These are phyloP conservation scores for Phialophora chinensis DNA, from an alignment of 2,329 filamentous ascomycete species.

Conservation along the genomic window DNA sequence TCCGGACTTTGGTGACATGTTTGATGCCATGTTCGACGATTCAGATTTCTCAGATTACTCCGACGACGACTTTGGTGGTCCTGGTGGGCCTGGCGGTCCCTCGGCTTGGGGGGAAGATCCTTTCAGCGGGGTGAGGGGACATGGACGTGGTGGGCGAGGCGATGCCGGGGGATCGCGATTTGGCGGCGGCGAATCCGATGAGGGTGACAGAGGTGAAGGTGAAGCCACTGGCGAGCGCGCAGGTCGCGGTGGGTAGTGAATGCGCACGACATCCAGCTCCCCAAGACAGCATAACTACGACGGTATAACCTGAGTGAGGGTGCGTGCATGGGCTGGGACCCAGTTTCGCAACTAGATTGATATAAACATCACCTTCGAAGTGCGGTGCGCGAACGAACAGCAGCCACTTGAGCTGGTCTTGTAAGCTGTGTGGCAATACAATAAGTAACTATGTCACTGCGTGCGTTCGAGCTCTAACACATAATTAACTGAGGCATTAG, in stretches of 20 bases:
- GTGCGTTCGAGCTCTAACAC: no score
- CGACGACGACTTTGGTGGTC: neutral
- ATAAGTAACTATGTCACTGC: no score
- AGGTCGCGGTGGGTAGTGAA: no score
- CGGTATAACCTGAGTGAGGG: neutral
- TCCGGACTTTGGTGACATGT: neutral
- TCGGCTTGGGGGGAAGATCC: neutral
- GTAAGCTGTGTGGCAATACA: no score
- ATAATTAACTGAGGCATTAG: no score
- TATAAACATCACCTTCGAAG: no score
- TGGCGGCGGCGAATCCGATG: neutral
- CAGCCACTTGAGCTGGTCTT: no score
- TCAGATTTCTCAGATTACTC: neutral
- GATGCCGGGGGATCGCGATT: neutral
- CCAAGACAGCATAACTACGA: no score
- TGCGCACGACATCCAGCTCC: neutral
- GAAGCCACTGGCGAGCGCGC: neutral
- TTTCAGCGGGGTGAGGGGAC: neutral
- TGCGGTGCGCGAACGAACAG: no score
- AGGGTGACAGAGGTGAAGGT: neutral
- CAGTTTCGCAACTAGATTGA: no score
- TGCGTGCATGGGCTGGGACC: no score
- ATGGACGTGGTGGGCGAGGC: neutral
- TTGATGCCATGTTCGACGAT: neutral
- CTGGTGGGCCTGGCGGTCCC: neutral